Evolutionary conservation across 768 basidiomycete genomes (phyloP), one percentile per base, ranked within the genome.

Genomic region (Austroboletus eburneus): DNA sequence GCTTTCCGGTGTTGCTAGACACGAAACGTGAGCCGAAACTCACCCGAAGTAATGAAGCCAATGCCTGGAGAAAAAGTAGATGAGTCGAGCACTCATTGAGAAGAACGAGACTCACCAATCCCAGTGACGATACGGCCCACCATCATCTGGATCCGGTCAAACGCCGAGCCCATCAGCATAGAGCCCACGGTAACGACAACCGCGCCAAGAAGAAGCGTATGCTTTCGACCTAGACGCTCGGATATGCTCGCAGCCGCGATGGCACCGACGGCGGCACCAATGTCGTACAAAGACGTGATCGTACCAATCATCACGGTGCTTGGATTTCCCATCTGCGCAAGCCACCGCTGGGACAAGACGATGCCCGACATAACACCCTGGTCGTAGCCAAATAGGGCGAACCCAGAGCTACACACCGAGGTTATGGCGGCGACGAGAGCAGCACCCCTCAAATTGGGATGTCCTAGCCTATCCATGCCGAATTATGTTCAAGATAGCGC

Each of bases 321-420:
- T 9, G 51, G 53, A 29, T 54, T 30, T 7, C 46, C 53, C 53
- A 54, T 54, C 21, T 54, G 43, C 14, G 18, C 23, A 25, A 54
- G 43, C 52, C 53, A 54, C 4, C 46, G 39, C 33, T 45, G 43
- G 25, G 53, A 54, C 17, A 54, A 1, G 6, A 54, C 43, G 12
- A 54, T 36, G 9, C 52, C 52, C 7, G 52, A 54, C 52, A 54
- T 54, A n/a, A 54, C 47, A 0, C 53, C 53, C 32, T 54, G 53
- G 42, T 54, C 46, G 33, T 54, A 54, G 9, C 52, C 51, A 44
- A 54, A 54, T 34, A 54, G 52, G 42, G 46, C 48, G 14, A 54
- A 48, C 4, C 51, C 51, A 5, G 54, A 16, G 18, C 52, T 54
- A 37, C 52, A 54, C 7, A 54, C 52, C 10, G 52, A 54, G 32